phyloP scores from a whole-genome alignment of 2,329 filamentous ascomycete genomes.

The Neonectria coccinea region DNA sequence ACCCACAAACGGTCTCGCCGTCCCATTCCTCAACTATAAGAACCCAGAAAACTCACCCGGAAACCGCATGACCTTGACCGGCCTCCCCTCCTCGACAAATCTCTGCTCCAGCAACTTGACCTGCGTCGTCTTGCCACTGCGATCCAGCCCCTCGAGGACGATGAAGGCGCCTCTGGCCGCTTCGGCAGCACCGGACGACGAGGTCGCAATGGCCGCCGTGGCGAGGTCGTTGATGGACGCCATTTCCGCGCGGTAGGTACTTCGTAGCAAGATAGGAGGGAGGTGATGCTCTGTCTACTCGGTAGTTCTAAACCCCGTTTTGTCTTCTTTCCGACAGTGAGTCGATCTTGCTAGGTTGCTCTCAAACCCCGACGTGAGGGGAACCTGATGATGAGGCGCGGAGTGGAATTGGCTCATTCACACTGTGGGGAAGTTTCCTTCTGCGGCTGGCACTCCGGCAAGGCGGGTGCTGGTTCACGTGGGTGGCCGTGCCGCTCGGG shows the following conservation, averaged over 20 bases:
- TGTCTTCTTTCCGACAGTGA: slow-evolving; percentile 1
- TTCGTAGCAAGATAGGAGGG: background rate
- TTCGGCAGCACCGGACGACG: slow-evolving; percentile 43
- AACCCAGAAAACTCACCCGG: slow-evolving; percentile 59
- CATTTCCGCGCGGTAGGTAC: slow-evolving; percentile 47
- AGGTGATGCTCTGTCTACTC: background rate
- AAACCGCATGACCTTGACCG: slow-evolving; percentile 67
- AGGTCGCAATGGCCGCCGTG: slow-evolving; percentile 59
- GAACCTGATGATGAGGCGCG: background rate
- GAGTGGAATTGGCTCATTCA: background rate
- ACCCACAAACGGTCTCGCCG: background rate
- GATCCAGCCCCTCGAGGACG: slow-evolving; percentile 88
- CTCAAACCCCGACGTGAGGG: slow-evolving; percentile 6
- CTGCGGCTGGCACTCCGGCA: background rate
- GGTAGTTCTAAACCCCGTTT: background rate
- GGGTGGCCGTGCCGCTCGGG: background rate
- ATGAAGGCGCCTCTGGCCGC: slow-evolving; percentile 73
- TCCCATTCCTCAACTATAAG: background rate
- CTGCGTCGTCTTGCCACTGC: slow-evolving; percentile 93
- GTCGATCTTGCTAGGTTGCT: background rate
- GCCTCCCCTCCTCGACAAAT: slow-evolving; percentile 61
- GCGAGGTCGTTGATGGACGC: slow-evolving; percentile 64
- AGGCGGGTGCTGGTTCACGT: slow-evolving; percentile 7
- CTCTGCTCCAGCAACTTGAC: slow-evolving; percentile 74
- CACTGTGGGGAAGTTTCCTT: slow-evolving; percentile 14